These are phyloP conservation scores for Waltergamsia citrina DNA, from an alignment of 2,329 filamentous ascomycete genomes.

Conservation along the genomic window DNA sequence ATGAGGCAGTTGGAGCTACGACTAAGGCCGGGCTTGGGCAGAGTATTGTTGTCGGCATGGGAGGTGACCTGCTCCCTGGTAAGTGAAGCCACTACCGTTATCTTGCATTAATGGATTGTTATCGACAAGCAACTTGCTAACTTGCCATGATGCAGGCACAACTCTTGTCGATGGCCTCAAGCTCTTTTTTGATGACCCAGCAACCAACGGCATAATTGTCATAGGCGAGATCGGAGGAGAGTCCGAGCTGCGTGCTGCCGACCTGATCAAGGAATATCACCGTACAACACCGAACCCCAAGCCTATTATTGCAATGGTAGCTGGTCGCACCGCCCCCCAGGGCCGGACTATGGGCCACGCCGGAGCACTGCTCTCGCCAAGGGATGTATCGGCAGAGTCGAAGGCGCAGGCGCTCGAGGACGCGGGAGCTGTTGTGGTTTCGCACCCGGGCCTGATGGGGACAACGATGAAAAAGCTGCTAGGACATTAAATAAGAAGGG, in stretches of 20 bases:
- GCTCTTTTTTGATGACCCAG: conserved; percentile 56
- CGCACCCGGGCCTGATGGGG: conserved; percentile 27
- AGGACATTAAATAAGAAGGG: too few species aligned
- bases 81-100: conserved; percentile 59
- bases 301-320: conserved; percentile 53
- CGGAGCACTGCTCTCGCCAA: conserved; percentile 43
- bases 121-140: conserved; percentile 32
- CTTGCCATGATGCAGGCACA: conserved; percentile 26
- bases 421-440: conserved; percentile 24
- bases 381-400: conserved; percentile 18
- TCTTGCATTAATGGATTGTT: conserved; percentile 47
- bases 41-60: conserved; percentile 68
- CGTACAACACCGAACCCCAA: conserved; percentile 49
- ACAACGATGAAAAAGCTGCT: conserved; percentile 21
- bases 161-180: conserved; percentile 62
- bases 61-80: conserved; percentile 59
- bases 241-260: conserved; percentile 61
- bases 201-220: conserved; percentile 62
- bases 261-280: conserved; percentile 57
- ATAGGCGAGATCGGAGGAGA: conserved; percentile 65
- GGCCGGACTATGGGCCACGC: conserved; percentile 65
- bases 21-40: conserved; percentile 67
- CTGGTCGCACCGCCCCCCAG: conserved; percentile 49
- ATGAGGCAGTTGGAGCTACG: conserved; percentile 68
- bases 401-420: conserved; percentile 22